Base-by-base conservation (phyloP, 305 asterid species). In the Plantago coronopus region DNA sequence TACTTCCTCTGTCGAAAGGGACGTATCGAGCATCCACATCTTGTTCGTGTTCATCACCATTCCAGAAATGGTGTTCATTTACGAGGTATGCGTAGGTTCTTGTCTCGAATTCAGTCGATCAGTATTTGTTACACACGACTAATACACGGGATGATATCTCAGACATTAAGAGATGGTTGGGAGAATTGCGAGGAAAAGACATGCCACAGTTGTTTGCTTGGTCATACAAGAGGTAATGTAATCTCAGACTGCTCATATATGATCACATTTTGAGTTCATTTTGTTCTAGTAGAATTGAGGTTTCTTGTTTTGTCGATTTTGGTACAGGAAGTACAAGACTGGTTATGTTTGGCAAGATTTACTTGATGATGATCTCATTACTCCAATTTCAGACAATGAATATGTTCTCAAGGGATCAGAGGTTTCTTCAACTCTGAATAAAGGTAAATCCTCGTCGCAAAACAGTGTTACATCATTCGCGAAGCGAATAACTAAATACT, bases 341-440 rank as follows among this genome's bases (percentile, higher is more conserved):
- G 95, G 95, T 1, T 85, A 82, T 69, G 91, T 93, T 7, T 93
- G 99, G 99, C 97, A 93, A 79, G 99, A 93, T 68, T 78, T 93
- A 71, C 25, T 82, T 16, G 99, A 93, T 76, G 96, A 93, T 71
- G 99, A 93, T 82, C 94, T 93, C 27, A 84, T 93, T 29, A 89
- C 94, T 57, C 96, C 99, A 16, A 73, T 89, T 51, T 79, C 90
- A 9, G 96, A 93, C 81, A 87, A 83, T 68, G 99, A 93, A 74
- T 93, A 82, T 66, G 97, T 93, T 17, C 84, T 93, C 48, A 89
- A 89, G 71, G 99, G 99, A 68, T 93, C 97, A 21, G 85, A 89
- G 72, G 74, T 83, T 64, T 59, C 78, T 19, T 11, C 59, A 29
- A 62, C 43, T 54, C 17, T 51, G 23, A 40, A 22, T 8, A 58